Evolutionary conservation across 176 grass and related monocot genomes (phyloP).

Genomic region (Musa acuminata): DNA sequence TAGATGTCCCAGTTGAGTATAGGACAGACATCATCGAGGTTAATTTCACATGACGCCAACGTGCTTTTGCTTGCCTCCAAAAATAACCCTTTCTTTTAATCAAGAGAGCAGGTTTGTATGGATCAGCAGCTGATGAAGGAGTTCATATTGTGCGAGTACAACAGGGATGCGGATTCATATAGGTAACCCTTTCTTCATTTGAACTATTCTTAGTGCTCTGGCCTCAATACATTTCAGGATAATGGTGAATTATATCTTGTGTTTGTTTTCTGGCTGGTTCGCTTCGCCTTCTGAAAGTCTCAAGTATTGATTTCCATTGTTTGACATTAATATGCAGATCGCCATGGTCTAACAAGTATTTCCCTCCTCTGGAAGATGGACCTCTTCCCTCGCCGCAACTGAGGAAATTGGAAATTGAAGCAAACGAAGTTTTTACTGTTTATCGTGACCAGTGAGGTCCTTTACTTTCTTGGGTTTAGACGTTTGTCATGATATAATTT

Average conservation of each 20-base stretch:
- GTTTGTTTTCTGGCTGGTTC: background rate
- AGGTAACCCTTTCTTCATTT: conserved; percentile 24
- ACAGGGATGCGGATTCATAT: conserved; percentile 90
- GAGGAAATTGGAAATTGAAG: conserved; percentile 77
- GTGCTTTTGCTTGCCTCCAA: background rate
- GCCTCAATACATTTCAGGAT: background rate
- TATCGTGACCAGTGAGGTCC: conserved; percentile 90
- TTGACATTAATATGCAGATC: conserved; percentile 46
- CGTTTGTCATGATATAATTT: conserved; percentile 7
- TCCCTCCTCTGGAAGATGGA: conserved; percentile 85
- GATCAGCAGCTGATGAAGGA: conserved; percentile 68
- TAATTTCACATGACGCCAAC: no score
- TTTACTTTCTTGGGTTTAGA: conserved; percentile 6
- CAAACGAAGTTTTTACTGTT: conserved; percentile 86
- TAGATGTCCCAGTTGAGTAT: background rate
- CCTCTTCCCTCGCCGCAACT: conserved; percentile 61
- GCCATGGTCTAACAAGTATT: conserved; percentile 90
- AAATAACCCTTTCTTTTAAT: background rate
- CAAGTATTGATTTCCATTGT: background rate
- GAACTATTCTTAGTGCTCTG: background rate
- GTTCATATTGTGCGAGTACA: conserved; percentile 94
- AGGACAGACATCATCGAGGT: no score
- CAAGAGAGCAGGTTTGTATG: conserved; percentile 56
- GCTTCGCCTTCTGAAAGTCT: background rate
- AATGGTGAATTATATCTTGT: background rate